A percentile compares a stretch with the other conserved stretches of the same genome.
phyloP scores from a whole-genome alignment of 345 rosid species.

The Sonneratia caseolaris region DNA sequence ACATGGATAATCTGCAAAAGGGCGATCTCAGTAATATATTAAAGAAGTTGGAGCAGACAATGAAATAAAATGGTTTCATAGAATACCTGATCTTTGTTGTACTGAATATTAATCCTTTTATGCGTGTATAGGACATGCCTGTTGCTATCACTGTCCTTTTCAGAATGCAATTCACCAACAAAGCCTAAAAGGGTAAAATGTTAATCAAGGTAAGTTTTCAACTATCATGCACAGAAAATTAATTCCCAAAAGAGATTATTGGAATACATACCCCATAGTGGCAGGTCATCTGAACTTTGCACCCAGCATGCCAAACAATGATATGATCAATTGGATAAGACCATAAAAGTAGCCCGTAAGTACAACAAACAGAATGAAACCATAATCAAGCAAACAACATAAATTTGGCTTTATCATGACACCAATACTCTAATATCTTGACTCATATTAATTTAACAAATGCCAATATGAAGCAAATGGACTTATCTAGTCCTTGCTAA shows the following conservation, averaged over 20 bases:
- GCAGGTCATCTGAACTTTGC: constrained; percentile 74
- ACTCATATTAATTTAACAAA: neutral
- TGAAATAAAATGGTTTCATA: neutral
- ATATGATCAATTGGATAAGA: constrained; percentile 3
- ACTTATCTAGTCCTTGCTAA: neutral
- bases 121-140: constrained; percentile 81
- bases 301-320: constrained; percentile 20
- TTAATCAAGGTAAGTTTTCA: neutral
- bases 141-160: constrained; percentile 60
- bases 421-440: neutral
- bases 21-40: constrained; percentile 1
- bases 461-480: neutral
- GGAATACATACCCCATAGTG: constrained; percentile 70
- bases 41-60: neutral
- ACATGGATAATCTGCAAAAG: constrained; percentile 72
- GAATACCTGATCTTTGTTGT: constrained; percentile 75
- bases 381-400: neutral
- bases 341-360: constrained; percentile 12
- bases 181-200: constrained; percentile 36
- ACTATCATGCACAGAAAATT: neutral
- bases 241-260: neutral
- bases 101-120: constrained; percentile 47
- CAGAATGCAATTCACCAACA: constrained; percentile 79
- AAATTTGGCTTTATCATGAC: neutral
- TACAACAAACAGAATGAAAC: neutral